Percentiles rank a stretch among this genome's conserved stretches.
Evolutionary conservation across 805 yeast species (phyloP).

Genomic region (Zygotorulaspora sp.): DNA sequence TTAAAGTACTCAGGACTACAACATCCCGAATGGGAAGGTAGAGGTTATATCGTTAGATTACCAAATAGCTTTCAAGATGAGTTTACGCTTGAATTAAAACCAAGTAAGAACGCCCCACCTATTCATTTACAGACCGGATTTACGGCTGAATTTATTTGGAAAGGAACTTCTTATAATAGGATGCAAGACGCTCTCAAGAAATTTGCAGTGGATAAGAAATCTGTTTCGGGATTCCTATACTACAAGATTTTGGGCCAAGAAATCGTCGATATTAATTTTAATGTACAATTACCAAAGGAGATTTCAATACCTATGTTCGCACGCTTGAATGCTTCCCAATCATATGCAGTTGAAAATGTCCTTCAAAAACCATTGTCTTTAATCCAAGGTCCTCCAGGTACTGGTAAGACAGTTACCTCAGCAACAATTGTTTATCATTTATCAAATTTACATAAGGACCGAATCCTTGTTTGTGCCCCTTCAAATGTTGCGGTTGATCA

Average conservation of each 20-base stretch:
- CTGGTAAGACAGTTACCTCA: constrained; percentile 92
- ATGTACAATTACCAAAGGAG: constrained; percentile 53
- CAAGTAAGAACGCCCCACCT: constrained; percentile 43
- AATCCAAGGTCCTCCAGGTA: constrained; percentile 95
- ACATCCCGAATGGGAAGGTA: constrained; percentile 64
- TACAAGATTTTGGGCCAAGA: constrained; percentile 79
- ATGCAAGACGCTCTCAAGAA: constrained; percentile 72
- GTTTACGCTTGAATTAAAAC: constrained; percentile 63
- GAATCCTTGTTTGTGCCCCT: constrained; percentile 87
- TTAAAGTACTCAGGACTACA: constrained; percentile 56
- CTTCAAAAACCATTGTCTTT: constrained; percentile 68
- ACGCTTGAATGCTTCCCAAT: constrained; percentile 71
- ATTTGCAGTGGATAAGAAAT: constrained; percentile 66
- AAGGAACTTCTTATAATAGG: constrained; percentile 73
- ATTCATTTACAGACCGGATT: constrained; percentile 59
- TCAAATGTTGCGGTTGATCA: constrained; percentile 95
- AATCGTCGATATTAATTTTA: constrained; percentile 57
- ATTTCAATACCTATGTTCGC: constrained; percentile 65
- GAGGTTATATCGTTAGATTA: constrained; percentile 65
- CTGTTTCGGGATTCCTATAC: constrained; percentile 70
- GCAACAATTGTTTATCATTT: constrained; percentile 82
- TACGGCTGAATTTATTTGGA: constrained; percentile 86
- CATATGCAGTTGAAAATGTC: constrained; percentile 67
- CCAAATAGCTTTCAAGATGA: constrained; percentile 66
- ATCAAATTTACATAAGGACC: constrained; percentile 53